A percentile compares a stretch with the other conserved stretches of the same genome.
These are phyloP conservation scores for Diutina catenulata DNA, from an alignment of 1,139 yeast genomes.

Conservation along the genomic window DNA sequence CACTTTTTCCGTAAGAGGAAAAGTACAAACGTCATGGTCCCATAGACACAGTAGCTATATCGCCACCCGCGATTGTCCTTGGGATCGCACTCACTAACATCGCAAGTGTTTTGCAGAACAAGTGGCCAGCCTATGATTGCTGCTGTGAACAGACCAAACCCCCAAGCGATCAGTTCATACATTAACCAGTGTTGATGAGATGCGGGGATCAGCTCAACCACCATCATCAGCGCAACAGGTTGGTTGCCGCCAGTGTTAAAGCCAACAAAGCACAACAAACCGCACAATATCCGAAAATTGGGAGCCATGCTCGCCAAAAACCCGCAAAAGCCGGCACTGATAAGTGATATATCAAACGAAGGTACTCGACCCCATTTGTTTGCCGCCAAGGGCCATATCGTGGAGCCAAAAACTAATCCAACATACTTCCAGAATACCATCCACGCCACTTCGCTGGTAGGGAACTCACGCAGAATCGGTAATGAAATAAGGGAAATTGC, in stretches of 20 bases:
- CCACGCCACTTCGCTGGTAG: conserved; percentile 8
- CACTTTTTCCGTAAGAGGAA: background rate
- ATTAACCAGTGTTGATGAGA: conserved; percentile 2
- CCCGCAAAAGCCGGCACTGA: background rate
- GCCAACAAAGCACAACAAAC: background rate
- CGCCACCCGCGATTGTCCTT: conserved; percentile 4
- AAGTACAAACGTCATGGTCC: background rate
- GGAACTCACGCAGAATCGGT: conserved; percentile 8
- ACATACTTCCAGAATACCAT: conserved; percentile 8
- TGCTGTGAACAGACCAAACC: conserved; percentile 4
- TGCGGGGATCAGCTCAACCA: conserved; percentile 3
- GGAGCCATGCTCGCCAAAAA: background rate
- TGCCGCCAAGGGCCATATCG: conserved; percentile 2
- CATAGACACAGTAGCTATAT: conserved; percentile 1
- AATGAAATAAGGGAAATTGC: conserved; percentile 2
- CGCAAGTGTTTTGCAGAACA: conserved; percentile 1
- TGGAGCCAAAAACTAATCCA: conserved; percentile 7
- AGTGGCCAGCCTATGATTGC: conserved; percentile 5
- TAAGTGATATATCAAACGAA: background rate
- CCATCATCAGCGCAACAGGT: conserved; percentile 4
- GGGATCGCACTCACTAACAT: background rate
- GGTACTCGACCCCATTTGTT: background rate
- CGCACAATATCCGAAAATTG: background rate
- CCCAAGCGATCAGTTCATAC: conserved; percentile 4
- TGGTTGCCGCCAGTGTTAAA: conserved; percentile 4